Base-by-base conservation (phyloP, 176 grass and related monocot genomes). In the Ensete glaucum region DNA sequence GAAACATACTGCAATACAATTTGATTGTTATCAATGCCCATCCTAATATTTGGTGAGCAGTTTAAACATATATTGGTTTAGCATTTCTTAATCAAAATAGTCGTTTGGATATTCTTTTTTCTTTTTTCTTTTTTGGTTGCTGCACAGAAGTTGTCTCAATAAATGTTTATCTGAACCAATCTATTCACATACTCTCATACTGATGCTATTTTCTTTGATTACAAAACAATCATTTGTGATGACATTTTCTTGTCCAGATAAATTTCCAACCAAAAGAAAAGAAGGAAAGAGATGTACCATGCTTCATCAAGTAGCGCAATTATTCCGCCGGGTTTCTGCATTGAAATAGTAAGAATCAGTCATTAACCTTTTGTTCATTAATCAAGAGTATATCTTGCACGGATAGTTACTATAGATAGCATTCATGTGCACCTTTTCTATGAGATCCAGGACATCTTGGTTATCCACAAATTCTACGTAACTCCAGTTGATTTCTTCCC, bases 381-480 rank as follows among this genome's bases (percentile, higher is more conserved):
- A 50, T 17, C 16, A 69, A 19, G 43, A n/a, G 27, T 19, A 16
- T 11, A 5, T 2, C 25, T 17, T 69, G 49, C 8, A 16, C 27
- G 2, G 66, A 48, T 49, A n/a, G 21, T 24, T 76, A 14, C 16
- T 17, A 19, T 56, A 52, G 12, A 63, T 27, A 9, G 22, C 58
- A 15, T 51, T 71, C 15, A 56, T 75, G 72, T 50, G 14, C 13
- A 97, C 93, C 90, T 85, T 97, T 80, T 97, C 93, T 81, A 97
- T 92, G 62, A 97, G 72, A 79, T 97, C 93, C 70, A 97, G 55
- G n/a, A 97, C 90, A 85, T 97, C 93, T 78, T 90, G 87, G 72
- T 97, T 97, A 78, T 97, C 93, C n/a, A 97, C 90, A 83, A 97
- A 97, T 64, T 97, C 93, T 49, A 97, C 88, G 80, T 97, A 97